phyloP scores from a whole-genome alignment of 1,139 yeast genomes.

The Pichiaceae sp. region DNA sequence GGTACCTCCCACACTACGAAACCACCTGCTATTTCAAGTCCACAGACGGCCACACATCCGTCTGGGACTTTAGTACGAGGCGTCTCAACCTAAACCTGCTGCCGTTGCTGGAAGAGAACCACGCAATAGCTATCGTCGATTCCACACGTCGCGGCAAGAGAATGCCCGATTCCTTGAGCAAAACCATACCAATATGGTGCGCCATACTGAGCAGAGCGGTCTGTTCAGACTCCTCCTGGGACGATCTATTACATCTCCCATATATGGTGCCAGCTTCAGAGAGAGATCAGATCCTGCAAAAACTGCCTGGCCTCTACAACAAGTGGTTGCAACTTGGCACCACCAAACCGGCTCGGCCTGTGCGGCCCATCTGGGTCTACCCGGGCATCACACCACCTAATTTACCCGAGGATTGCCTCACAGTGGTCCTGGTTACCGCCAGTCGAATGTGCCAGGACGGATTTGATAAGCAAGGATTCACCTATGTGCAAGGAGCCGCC shows the following conservation, averaged over 20 bases:
- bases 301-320: constrained; percentile 42
- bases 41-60: constrained; percentile 80
- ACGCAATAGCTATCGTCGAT: constrained; percentile 63
- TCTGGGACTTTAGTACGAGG: constrained; percentile 71
- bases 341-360: constrained; percentile 25
- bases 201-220: constrained; percentile 59
- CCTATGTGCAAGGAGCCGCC: constrained; percentile 85
- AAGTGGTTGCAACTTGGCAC: constrained; percentile 32
- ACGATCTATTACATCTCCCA: constrained; percentile 36
- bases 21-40: constrained; percentile 73
- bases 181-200: constrained; percentile 89
- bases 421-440: constrained; percentile 50
- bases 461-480: constrained; percentile 34
- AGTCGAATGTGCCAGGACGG: constrained; percentile 56
- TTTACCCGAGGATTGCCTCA: constrained; percentile 27
- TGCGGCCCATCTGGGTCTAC: constrained; percentile 65
- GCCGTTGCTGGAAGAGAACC: constrained; percentile 30
- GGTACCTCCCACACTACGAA: constrained; percentile 57
- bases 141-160: constrained; percentile 79
- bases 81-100: constrained; percentile 68
- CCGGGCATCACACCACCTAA: constrained; percentile 34
- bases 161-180: constrained; percentile 81
- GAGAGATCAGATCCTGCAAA: constrained; percentile 38
- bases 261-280: constrained; percentile 51
- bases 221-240: constrained; percentile 25